Base-by-base conservation (phyloP, 768 basidiomycete species). In the Rhizopogon vinicolor region DNA sequence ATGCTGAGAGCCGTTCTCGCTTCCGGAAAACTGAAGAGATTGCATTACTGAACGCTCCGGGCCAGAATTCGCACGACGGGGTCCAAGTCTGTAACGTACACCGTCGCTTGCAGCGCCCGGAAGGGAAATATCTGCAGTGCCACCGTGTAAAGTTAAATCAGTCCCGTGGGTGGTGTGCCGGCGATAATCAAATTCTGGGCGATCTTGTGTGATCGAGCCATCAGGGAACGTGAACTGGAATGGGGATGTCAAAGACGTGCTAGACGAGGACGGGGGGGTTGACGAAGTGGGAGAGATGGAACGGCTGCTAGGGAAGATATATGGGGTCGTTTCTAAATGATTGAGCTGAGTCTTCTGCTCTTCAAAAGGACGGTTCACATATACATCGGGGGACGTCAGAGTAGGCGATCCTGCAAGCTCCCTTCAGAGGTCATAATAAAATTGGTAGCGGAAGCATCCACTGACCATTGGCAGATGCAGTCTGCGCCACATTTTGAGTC, bases 211-310 rank as follows among this genome's bases (percentile, higher is more conserved):
- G 51, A 77, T 68, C 48, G 78, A 55, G 39, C 74, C 73, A 52
- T 87, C 85, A 13, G 68, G 65, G 64, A 86, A 88, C 3, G 80
- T 72, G 60, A 87, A 87, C 59, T 80, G 84, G 64, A 86, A 89
- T 3, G 85, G 77, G 56, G 87, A 79, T 58, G 85, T 80, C 65
- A 88, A 72, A 55, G 84, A 79, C 42, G 84, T 74, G 57, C 70
- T 78, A 41, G 87, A 82, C 29, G 87, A 82, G 7, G 85, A 80
- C 51, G 77, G 74, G 18, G 78, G 79, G 39, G 83, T 83, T 2
- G 88, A 85, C 19, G 79, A 76, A 29, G 80, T 78, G 40, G 88
- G 87, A 7, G 89, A 89, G 60, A 88, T 77, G 16, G 89, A 87
- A 49, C 89, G 84, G 66, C 86, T 89, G 56, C 74, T 75, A 13